Evolutionary conservation across 2,329 filamentous ascomycete species (phyloP).

Genomic region (Zymoseptoria ardabiliae): DNA sequence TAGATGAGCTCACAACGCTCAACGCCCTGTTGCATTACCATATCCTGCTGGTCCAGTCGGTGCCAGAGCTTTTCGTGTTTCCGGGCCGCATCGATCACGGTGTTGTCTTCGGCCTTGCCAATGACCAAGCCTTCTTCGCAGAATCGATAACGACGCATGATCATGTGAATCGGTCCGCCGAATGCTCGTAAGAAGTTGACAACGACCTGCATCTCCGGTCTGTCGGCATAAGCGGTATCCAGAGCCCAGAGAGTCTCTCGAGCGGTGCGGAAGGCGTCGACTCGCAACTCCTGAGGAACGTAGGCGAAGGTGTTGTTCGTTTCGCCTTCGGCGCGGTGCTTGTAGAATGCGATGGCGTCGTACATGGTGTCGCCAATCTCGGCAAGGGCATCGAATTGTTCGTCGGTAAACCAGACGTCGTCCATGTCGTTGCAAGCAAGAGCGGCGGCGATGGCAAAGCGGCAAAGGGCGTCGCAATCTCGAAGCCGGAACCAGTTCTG

Average conservation of each 20-base stretch:
- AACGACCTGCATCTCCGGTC: conserved; percentile 3
- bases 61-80: conserved; percentile 31
- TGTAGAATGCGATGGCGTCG: conserved; percentile 30
- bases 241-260: conserved; percentile 31
- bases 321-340: conserved; percentile 30
- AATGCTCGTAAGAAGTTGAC: conserved; percentile 27
- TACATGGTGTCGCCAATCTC: conserved; percentile 26
- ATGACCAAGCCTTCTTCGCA: conserved; percentile 29
- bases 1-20: conserved; percentile 6
- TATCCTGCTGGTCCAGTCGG: conserved; percentile 16
- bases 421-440: conserved; percentile 28
- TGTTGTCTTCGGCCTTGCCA: conserved; percentile 22
- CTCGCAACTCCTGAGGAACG: conserved; percentile 19
- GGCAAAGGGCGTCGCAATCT: conserved; percentile 29
- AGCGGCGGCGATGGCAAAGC: conserved; percentile 29
- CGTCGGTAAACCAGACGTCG: conserved; percentile 17
- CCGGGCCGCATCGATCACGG: conserved; percentile 20
- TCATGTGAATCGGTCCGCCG: conserved; percentile 30
- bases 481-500: conserved; percentile 29
- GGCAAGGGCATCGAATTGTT: conserved; percentile 22
- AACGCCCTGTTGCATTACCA: background rate
- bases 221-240: conserved; percentile 21
- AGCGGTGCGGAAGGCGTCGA: conserved; percentile 17
- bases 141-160: conserved; percentile 31
- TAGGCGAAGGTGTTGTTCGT: conserved; percentile 32